phyloP scores from a whole-genome alignment of 2,329 filamentous ascomycete species.

The Cladosporium cucumerinum region DNA sequence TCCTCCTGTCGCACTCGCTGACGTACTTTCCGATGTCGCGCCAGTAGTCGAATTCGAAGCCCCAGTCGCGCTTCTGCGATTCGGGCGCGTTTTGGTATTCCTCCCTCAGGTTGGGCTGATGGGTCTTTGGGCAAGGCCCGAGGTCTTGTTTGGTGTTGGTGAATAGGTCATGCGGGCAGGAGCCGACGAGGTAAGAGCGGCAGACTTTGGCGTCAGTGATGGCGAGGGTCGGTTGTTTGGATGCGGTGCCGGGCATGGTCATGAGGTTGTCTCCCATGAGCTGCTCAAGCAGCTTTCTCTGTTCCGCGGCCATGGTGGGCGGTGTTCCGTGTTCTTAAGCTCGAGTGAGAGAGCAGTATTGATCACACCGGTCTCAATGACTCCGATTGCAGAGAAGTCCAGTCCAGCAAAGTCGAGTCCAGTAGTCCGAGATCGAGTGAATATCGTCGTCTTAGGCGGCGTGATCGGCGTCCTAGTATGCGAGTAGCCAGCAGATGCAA shows the following conservation, averaged over 20 bases:
- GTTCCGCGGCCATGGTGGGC: constrained; percentile 81
- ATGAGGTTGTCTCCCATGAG: constrained; percentile 73
- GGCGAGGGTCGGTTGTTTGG: constrained; percentile 75
- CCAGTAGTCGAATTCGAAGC: constrained; percentile 96
- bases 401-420: background rate
- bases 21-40: constrained; percentile 95
- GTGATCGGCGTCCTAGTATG: background rate
- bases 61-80: constrained; percentile 70
- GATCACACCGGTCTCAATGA: background rate
- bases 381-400: too few species aligned
- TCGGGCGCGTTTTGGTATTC: constrained; percentile 78
- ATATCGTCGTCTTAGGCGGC: background rate
- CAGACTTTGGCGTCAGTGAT: constrained; percentile 93
- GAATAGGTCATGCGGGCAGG: constrained; percentile 97
- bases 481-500: background rate
- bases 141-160: constrained; percentile 99
- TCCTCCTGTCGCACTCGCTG: constrained; percentile 90
- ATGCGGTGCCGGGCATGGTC: constrained; percentile 65
- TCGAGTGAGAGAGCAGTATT: background rate
- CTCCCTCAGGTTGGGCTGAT: constrained; percentile 81
- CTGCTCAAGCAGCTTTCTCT: constrained; percentile 97
- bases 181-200: constrained; percentile 87
- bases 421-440: background rate
- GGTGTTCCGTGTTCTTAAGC: background rate
- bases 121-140: constrained; percentile 81